Evolutionary conservation across 805 yeast genomes (phyloP).

Genomic region (Candida incommunis): DNA sequence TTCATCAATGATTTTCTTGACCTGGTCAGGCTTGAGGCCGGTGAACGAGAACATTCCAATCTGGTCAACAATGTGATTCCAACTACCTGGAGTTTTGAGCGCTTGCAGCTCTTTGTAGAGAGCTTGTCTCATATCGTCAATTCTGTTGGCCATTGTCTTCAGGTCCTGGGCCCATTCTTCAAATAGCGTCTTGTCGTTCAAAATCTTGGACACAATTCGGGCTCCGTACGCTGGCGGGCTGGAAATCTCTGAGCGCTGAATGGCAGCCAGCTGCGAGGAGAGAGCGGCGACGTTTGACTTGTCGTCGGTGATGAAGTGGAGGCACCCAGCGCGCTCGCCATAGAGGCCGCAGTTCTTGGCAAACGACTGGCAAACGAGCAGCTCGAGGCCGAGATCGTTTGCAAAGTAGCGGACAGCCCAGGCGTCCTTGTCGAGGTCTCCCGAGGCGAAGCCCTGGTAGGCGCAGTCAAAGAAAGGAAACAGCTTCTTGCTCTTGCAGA

Average conservation of each 20-base stretch:
- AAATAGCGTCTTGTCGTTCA: constrained; percentile 45
- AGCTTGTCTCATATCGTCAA: constrained; percentile 53
- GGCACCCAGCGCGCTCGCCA: constrained; percentile 88
- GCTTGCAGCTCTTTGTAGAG: constrained; percentile 47
- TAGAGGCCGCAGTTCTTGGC: constrained; percentile 92
- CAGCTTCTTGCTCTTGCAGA: constrained; percentile 41
- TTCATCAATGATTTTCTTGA: constrained; percentile 48
- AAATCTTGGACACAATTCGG: constrained; percentile 66
- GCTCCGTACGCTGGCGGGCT: constrained; percentile 95
- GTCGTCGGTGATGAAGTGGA: constrained; percentile 40
- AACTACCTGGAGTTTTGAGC: constrained; percentile 44
- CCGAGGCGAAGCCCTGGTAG: constrained; percentile 90
- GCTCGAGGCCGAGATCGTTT: constrained; percentile 22
- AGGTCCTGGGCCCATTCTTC: constrained; percentile 74
- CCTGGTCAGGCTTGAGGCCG: constrained; percentile 61
- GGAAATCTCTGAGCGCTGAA: constrained; percentile 77
- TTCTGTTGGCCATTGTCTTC: constrained; percentile 61
- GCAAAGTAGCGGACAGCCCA: constrained; percentile 35
- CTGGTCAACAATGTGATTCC: constrained; percentile 81
- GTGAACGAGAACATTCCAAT: constrained; percentile 97
- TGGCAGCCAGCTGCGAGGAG: constrained; percentile 70
- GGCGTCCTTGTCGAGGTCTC: constrained; percentile 63
- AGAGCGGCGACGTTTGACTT: constrained; percentile 33
- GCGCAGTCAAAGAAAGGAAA: constrained; percentile 87
- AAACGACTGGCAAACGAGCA: constrained; percentile 71